Evolutionary conservation across 768 basidiomycete species (phyloP).

Genomic region (Suillus brevipes): DNA sequence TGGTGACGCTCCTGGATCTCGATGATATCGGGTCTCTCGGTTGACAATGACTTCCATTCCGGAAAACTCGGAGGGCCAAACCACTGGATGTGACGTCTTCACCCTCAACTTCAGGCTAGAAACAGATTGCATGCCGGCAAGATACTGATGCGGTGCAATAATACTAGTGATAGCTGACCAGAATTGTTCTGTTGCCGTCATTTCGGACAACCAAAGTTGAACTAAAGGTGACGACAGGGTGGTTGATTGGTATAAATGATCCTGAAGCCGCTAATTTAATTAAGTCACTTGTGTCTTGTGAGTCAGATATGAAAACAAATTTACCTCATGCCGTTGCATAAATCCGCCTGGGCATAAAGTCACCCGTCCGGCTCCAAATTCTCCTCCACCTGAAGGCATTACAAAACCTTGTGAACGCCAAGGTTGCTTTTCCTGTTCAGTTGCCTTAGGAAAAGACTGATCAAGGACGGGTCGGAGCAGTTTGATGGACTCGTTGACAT

Average conservation of each 20-base stretch:
- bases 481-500: too few species aligned
- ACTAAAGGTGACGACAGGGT: not conserved
- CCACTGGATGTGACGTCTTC: not conserved
- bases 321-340: not conserved
- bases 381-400: not conserved
- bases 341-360: not conserved
- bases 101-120: not conserved
- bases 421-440: too few species aligned
- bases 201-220: not conserved
- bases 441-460: too few species aligned
- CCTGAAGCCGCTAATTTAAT: not conserved
- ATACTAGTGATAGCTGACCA: not conserved
- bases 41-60: conserved; percentile 8
- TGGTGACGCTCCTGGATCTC: not conserved
- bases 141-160: not conserved
- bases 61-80: conserved; percentile 4
- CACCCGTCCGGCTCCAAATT: not conserved
- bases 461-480: too few species aligned
- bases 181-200: not conserved
- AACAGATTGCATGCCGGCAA: not conserved
- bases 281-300: not conserved
- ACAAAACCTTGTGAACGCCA: not conserved
- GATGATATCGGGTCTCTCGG: not conserved
- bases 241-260: not conserved
- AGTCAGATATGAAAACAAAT: not conserved